A percentile compares a stretch with the other conserved stretches of the same genome.
These are phyloP conservation scores for Pseudogymnoascus sp. DNA, from an alignment of 2,329 filamentous ascomycete species.

Conservation along the genomic window DNA sequence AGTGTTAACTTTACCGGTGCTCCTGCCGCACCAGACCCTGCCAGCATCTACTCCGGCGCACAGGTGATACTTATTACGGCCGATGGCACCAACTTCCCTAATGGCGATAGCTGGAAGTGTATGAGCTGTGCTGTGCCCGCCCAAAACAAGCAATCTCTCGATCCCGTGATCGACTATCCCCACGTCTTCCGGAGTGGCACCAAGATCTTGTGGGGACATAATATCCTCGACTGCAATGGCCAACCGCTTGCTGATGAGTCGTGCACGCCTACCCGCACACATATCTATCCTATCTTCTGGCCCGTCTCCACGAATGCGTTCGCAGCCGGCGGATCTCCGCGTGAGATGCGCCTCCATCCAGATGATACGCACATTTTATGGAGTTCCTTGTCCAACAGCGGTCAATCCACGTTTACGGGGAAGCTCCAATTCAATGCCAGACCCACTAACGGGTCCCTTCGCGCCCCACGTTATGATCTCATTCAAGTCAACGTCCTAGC, in stretches of 20 bases:
- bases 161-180: slow-evolving; percentile 33
- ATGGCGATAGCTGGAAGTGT: slow-evolving; percentile 42
- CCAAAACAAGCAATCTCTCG: slow-evolving; percentile 26
- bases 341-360: slow-evolving; percentile 40
- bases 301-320: slow-evolving; percentile 28
- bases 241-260: slow-evolving; percentile 29
- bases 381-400: slow-evolving; percentile 32
- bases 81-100: slow-evolving; percentile 35
- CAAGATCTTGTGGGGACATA: slow-evolving; percentile 29
- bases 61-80: slow-evolving; percentile 39
- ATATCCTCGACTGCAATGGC: slow-evolving; percentile 32
- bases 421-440: slow-evolving; percentile 35
- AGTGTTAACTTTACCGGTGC: slow-evolving; percentile 37
- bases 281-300: slow-evolving; percentile 37
- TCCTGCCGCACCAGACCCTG: slow-evolving; percentile 31
- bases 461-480: slow-evolving; percentile 33
- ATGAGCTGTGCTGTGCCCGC: slow-evolving; percentile 37
- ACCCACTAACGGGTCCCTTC: slow-evolving; percentile 27
- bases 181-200: slow-evolving; percentile 36
- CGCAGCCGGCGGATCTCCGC: slow-evolving; percentile 27
- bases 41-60: slow-evolving; percentile 35
- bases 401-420: slow-evolving; percentile 31
- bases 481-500: slow-evolving; percentile 33
- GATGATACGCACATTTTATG: slow-evolving; percentile 38
- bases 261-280: slow-evolving; percentile 32